Evolutionary conservation across 768 basidiomycete genomes (phyloP).

Genomic region (Russula sp.): DNA sequence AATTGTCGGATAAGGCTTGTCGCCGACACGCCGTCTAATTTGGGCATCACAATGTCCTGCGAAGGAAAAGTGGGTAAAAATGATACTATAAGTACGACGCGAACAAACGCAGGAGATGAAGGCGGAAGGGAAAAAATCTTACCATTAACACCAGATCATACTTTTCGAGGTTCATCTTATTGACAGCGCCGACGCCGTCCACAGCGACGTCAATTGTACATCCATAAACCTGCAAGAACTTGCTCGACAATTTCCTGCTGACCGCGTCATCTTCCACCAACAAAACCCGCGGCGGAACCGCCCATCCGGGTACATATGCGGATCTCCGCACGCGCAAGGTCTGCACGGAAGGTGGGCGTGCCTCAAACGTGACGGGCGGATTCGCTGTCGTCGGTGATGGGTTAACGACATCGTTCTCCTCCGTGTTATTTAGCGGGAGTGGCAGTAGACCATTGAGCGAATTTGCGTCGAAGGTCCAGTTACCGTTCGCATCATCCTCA

Average conservation of each 20-base stretch:
- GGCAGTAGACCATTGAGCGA: constrained; percentile 34
- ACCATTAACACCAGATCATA: constrained; percentile 97
- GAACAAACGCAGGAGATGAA: constrained; percentile 11
- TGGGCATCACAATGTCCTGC: constrained; percentile 94
- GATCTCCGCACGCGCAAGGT: constrained; percentile 69
- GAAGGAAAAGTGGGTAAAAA: constrained; percentile 11
- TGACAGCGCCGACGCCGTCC: constrained; percentile 87
- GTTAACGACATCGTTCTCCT: constrained; percentile 13
- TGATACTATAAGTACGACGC: not conserved
- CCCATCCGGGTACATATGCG: constrained; percentile 87
- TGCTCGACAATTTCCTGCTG: constrained; percentile 81
- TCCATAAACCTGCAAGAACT: constrained; percentile 93
- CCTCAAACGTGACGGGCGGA: constrained; percentile 26
- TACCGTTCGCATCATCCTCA: constrained; percentile 51
- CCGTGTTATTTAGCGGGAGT: constrained; percentile 9
- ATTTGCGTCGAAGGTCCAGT: constrained; percentile 56
- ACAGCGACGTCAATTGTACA: constrained; percentile 93
- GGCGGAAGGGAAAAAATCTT: constrained; percentile 35
- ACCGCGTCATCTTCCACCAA: constrained; percentile 96
- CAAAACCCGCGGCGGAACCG: constrained; percentile 84
- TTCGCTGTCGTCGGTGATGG: constrained; percentile 11
- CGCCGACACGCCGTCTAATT: constrained; percentile 83
- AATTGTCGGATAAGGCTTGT: constrained; percentile 94
- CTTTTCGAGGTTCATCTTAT: constrained; percentile 94
- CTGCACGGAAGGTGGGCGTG: constrained; percentile 35